Percentiles rank a stretch among this genome's conserved stretches.
These are phyloP conservation scores for Aureobasidium namibiae DNA, from an alignment of 2,329 filamentous ascomycete genomes.

Conservation along the genomic window DNA sequence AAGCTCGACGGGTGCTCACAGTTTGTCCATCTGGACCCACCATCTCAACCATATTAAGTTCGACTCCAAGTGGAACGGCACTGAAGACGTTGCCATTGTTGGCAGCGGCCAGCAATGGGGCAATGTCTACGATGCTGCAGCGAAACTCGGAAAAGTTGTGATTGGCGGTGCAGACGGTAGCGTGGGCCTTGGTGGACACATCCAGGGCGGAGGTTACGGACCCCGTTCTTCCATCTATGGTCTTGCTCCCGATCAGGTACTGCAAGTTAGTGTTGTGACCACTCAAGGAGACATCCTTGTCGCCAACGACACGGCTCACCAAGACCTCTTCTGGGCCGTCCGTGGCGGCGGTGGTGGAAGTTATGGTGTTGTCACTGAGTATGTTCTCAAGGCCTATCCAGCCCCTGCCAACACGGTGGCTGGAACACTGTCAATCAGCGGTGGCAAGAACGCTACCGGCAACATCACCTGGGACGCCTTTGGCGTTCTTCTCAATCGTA, in stretches of 20 bases:
- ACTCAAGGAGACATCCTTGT: conserved; percentile 14
- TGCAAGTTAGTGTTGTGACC: conserved; percentile 16
- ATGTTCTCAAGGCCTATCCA: conserved; percentile 16
- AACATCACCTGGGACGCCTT: background rate
- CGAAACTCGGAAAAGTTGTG: background rate
- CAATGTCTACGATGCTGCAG: background rate
- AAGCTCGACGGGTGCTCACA: background rate
- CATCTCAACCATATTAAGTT: background rate
- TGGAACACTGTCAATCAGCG: background rate
- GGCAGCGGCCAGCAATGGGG: background rate
- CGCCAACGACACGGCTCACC: conserved; percentile 13
- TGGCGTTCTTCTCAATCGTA: background rate
- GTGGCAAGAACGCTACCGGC: background rate
- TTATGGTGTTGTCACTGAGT: conserved; percentile 14
- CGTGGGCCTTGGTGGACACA: conserved; percentile 14
- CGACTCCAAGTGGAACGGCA: background rate
- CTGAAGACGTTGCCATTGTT: background rate
- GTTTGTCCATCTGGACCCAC: background rate
- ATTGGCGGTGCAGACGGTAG: background rate
- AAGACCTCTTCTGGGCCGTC: conserved; percentile 19
- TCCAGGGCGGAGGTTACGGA: conserved; percentile 16
- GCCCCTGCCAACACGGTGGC: conserved; percentile 10
- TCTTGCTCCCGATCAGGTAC: conserved; percentile 17
- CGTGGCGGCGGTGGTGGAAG: conserved; percentile 16
- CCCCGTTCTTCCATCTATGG: conserved; percentile 14